Percentiles rank a stretch among this genome's conserved stretches.
Conservation (phyloP, 192 early-diverging fungal genomes). For the Gamsiella multidivaricata region DNA sequence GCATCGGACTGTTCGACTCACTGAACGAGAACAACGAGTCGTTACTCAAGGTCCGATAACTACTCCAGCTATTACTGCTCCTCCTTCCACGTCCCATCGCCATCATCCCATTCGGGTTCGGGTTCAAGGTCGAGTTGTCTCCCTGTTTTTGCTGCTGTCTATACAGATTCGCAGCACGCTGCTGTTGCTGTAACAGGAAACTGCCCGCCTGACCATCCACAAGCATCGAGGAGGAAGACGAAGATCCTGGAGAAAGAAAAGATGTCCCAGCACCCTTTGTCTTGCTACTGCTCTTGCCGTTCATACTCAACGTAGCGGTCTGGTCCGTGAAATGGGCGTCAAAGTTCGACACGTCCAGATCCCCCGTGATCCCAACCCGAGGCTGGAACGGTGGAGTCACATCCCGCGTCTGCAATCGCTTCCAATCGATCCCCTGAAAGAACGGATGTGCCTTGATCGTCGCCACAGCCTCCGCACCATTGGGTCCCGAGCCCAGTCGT, state of each 20-base stretch:
- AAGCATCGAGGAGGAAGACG: neutral
- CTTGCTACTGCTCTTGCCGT: neutral
- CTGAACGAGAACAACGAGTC: slow-evolving; percentile 34
- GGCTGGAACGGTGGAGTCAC: slow-evolving; percentile 68
- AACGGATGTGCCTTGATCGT: slow-evolving; percentile 80
- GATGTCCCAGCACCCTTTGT: no score
- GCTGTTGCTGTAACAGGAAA: slow-evolving; percentile 46
- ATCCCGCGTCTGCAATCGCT: slow-evolving; percentile 68
- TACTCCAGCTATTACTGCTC: slow-evolving; percentile 48
- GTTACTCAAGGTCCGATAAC: slow-evolving; percentile 42
- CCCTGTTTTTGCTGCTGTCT: slow-evolving; percentile 37
- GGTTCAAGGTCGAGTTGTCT: slow-evolving; percentile 44
- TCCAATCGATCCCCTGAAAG: slow-evolving; percentile 77
- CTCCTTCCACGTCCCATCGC: slow-evolving; percentile 29
- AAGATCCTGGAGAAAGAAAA: neutral
- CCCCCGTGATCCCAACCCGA: slow-evolving; percentile 54
- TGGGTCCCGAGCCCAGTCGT: slow-evolving; percentile 67
- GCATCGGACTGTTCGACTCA: slow-evolving; percentile 8
- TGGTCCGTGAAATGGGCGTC: slow-evolving; percentile 77
- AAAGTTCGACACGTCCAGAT: slow-evolving; percentile 79
- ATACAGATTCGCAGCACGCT: slow-evolving; percentile 41
- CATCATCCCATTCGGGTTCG: slow-evolving; percentile 39
- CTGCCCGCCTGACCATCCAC: slow-evolving; percentile 31
- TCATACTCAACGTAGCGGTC: slow-evolving; percentile 34
- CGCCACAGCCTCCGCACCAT: slow-evolving; percentile 59